Evolutionary conservation across 495 filamentous ascomycete species (phyloP).

Genomic region (Aspergillus egyptiacus): DNA sequence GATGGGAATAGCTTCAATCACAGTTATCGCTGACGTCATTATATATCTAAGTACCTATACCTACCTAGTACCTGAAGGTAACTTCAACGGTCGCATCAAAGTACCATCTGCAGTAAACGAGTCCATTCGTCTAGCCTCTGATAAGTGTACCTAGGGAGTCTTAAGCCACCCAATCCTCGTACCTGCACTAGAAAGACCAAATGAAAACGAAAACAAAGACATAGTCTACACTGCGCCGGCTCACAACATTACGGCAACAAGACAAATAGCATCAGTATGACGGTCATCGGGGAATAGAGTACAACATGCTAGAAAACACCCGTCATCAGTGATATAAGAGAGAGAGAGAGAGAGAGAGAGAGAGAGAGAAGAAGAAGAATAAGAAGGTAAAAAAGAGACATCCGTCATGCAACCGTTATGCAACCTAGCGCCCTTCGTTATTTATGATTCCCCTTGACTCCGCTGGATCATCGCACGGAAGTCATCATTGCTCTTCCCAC

Average conservation of each 20-base stretch:
- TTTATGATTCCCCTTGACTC: constrained; percentile 26
- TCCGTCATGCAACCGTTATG: constrained; percentile 11
- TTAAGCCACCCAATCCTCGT: neutral
- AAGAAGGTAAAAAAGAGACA: neutral
- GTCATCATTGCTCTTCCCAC: constrained; percentile 76
- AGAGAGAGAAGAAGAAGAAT: too few relatives aligned
- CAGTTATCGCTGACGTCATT: neutral
- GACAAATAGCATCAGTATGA: neutral
- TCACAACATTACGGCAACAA: neutral
- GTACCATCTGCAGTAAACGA: too few relatives aligned
- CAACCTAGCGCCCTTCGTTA: constrained; percentile 11
- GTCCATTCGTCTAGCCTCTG: constrained; percentile 2
- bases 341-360: too few relatives aligned
- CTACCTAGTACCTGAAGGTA: too few relatives aligned
- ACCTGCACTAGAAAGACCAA: too few relatives aligned
- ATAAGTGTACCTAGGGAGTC: constrained; percentile 13
- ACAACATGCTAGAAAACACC: constrained; percentile 7
- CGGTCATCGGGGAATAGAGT: neutral
- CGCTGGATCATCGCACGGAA: constrained; percentile 70
- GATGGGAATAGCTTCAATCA: constrained; percentile 3
- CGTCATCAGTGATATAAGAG: neutral
- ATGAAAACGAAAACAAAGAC: constrained; percentile 19
- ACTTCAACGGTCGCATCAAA: too few relatives aligned
- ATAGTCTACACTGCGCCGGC: constrained; percentile 27
- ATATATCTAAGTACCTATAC: neutral